Evolutionary conservation across 208 protist genomes (phyloP), one percentile per base, ranked within the genome.

Genomic region (Acanthamoeba lenticulata): DNA sequence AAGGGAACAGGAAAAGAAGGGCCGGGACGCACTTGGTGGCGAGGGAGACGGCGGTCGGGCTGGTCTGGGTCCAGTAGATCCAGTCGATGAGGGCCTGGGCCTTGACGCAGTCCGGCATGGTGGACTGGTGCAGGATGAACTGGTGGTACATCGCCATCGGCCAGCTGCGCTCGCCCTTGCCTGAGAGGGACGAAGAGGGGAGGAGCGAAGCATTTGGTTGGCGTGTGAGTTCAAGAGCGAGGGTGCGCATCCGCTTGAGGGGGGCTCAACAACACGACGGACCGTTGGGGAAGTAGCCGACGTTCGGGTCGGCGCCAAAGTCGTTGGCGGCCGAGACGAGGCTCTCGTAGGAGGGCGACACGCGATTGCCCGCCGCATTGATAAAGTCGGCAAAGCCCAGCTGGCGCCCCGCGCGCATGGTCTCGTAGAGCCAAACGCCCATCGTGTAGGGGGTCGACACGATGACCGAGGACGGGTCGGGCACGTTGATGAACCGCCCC

Each of bases 41-140:
- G 7, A 42, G 34, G 32, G 6, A 7, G 27, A 83, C 24, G 32
- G 38, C 72, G 4, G 34, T 29, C 7, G 72, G 7, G 72, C 24
- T 45, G 72, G 72, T 85, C 42, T 85, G 74, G 6, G 74, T 44
- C 74, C 74, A 85, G 42, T 85, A 85, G 13, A 85, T 85, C 74
- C 74, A 85, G 42, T 85, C 74, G 36, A 32, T 32, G 24, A 85
- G 38, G 42, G 11, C 38, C 27, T 42, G 13, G 11, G 74, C 74
- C 42, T 85, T 85, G 36, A 5, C 27, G 42, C 74, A 85, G 42
- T 85, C 74, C 34, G 24, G 11, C 74, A 85, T 85, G 34, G 74
- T 47, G 9, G 74, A 32, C 40, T 83, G 34, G 24, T 34, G 24
- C 6, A 69, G 6, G 60, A 69, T 69, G 60, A 69, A 36, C 60